Percentiles rank a stretch among this genome's conserved stretches.
phyloP scores from a whole-genome alignment of 352 stramenopile genomes.

The Phytopythium mirpurense region DNA sequence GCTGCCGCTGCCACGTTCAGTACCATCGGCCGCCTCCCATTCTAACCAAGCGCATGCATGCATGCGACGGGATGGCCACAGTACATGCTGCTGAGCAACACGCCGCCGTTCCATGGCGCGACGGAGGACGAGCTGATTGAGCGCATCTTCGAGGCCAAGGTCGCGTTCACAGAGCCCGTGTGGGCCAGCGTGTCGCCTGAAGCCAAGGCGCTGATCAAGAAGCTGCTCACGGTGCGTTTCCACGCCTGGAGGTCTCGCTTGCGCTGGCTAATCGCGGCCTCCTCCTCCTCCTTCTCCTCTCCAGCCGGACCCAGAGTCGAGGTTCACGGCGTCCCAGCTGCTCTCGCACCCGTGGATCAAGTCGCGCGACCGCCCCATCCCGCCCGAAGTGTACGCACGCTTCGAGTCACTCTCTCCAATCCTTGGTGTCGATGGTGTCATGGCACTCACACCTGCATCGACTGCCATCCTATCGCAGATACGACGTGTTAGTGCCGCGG shows the following conservation, averaged over 20 bases:
- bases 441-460: too few relatives aligned
- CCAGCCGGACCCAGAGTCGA: conserved; percentile 38
- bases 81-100: conserved; percentile 84
- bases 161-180: conserved; percentile 39
- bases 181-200: conserved; percentile 57
- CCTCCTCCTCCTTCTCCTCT: too few relatives aligned
- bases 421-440: too few relatives aligned
- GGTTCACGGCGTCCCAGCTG: conserved; percentile 61
- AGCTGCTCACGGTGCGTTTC: conserved; percentile 54
- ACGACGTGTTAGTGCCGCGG: conserved; percentile 59
- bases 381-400: conserved; percentile 30
- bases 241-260: background rate
- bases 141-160: conserved; percentile 62
- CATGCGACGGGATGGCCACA: conserved; percentile 9
- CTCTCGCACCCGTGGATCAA: conserved; percentile 74
- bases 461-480: conserved; percentile 19
- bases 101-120: conserved; percentile 54
- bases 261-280: background rate
- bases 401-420: too few relatives aligned
- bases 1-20: background rate
- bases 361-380: conserved; percentile 29
- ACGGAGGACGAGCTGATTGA: conserved; percentile 74
- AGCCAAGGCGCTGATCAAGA: conserved; percentile 67
- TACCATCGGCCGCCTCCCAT: too few relatives aligned
- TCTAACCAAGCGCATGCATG: background rate